Percentiles rank a stretch among this genome's conserved stretches.
These are phyloP conservation scores for Penicillium aurantiogriseum DNA, from an alignment of 2,329 filamentous ascomycete genomes.

Conservation along the genomic window DNA sequence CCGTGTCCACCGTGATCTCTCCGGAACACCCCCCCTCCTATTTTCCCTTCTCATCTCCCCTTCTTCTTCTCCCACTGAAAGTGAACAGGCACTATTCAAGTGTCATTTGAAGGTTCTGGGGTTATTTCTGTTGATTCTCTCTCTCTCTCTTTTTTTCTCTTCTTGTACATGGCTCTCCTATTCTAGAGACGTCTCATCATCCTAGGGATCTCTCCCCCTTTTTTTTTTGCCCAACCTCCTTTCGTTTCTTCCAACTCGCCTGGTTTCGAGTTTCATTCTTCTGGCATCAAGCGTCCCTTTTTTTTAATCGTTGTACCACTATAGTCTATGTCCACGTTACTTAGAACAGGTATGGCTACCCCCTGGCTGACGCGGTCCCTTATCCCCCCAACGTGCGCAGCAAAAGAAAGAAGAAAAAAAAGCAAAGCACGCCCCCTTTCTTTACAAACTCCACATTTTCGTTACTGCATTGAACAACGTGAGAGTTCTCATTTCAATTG, in stretches of 20 bases:
- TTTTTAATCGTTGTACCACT: conserved; percentile 34
- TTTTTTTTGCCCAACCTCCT: conserved; percentile 27
- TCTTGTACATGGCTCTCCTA: conserved; percentile 36
- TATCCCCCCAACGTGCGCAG: conserved; percentile 7
- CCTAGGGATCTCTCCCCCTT: conserved; percentile 17
- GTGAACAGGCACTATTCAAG: conserved; percentile 29
- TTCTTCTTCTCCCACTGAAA: conserved; percentile 15
- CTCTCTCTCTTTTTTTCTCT: conserved; percentile 11
- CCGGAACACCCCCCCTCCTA: conserved; percentile 15
- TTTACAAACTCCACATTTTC: conserved; percentile 3
- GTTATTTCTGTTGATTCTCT: conserved; percentile 10
- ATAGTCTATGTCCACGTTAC: conserved; percentile 31
- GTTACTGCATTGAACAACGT: neutral
- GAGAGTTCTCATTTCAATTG: conserved; percentile 7
- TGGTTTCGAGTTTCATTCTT: conserved; percentile 27
- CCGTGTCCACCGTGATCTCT: conserved; percentile 15
- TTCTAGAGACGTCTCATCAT: conserved; percentile 28
- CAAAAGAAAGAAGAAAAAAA: conserved; percentile 12
- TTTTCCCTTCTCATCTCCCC: conserved; percentile 20
- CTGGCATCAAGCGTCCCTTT: conserved; percentile 24
- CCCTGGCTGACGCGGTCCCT: conserved; percentile 25
- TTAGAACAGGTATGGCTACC: conserved; percentile 33
- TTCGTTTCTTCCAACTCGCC: conserved; percentile 24
- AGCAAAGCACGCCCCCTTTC: conserved; percentile 6
- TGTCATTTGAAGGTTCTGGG: conserved; percentile 31